A percentile compares a stretch with the other conserved stretches of the same genome.
Evolutionary conservation across 768 basidiomycete genomes (phyloP).

Genomic region (Boletellus ananas): DNA sequence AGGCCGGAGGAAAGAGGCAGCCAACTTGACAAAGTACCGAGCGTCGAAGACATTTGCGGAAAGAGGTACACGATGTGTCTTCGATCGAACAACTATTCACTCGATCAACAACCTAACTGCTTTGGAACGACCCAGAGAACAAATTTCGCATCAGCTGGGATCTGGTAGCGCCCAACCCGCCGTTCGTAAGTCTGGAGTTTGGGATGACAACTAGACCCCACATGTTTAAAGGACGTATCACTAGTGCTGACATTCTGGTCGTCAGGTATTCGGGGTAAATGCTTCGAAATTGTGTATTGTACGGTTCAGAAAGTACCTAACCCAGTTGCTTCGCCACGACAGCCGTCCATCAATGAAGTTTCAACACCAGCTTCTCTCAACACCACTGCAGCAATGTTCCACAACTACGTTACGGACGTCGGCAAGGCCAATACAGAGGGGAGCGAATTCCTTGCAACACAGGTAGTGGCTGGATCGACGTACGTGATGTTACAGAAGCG

Average conservation of each 20-base stretch:
- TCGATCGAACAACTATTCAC: neutral
- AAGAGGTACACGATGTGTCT: conserved; percentile 33
- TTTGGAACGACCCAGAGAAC: conserved; percentile 38
- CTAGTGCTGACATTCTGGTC: conserved; percentile 13
- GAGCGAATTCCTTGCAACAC: conserved; percentile 22
- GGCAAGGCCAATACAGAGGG: conserved; percentile 18
- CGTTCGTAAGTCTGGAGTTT: conserved; percentile 27
- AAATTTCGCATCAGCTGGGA: conserved; percentile 36
- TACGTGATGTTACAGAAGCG: conserved; percentile 52
- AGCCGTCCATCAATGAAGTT: conserved; percentile 45
- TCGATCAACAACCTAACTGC: conserved; percentile 32
- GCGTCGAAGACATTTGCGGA: conserved; percentile 71
- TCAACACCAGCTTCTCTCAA: conserved; percentile 34
- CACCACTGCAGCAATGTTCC: conserved; percentile 36
- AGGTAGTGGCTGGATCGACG: conserved; percentile 43
- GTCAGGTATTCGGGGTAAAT: conserved; percentile 32
- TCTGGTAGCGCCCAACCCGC: conserved; percentile 38
- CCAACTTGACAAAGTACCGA: conserved; percentile 41
- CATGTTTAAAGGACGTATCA: neutral
- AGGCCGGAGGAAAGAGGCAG: conserved; percentile 40
- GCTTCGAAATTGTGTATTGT: neutral
- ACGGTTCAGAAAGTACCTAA: neutral
- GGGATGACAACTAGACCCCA: neutral
- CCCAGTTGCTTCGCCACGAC: neutral
- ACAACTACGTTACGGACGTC: conserved; percentile 29